phyloP scores from a whole-genome alignment of 345 rosid species.

The Eucalyptus leucophloia region DNA sequence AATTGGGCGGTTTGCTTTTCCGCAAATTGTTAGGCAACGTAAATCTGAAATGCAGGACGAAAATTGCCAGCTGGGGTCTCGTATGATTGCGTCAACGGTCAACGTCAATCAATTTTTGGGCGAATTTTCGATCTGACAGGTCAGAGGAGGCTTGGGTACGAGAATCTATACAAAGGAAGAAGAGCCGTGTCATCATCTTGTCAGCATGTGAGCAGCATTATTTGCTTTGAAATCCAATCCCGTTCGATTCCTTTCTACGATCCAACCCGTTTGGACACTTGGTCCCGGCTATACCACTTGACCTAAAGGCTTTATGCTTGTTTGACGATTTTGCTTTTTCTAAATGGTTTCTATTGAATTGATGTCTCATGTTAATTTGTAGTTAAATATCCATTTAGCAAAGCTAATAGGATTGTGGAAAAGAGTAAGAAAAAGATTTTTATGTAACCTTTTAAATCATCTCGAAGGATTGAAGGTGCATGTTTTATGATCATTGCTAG shows the following conservation, averaged over 20 bases:
- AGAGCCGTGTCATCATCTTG: not conserved
- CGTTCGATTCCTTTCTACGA: not conserved
- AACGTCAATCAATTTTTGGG: not conserved
- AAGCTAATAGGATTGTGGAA: not conserved
- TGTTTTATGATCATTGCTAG: not conserved
- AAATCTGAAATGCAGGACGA: not conserved
- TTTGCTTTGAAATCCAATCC: not conserved
- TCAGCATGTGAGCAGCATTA: not conserved
- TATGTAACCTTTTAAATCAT: too few species aligned
- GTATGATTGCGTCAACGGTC: not conserved
- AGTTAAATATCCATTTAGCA: not conserved
- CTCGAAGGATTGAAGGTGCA: fast-evolving
- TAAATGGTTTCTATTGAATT: not conserved
- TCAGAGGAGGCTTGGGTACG: not conserved
- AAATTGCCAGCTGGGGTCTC: not conserved
- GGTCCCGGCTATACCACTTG: not conserved
- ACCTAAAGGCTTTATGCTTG: not conserved
- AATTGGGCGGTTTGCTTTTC: not conserved
- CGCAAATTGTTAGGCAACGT: not conserved
- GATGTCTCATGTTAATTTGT: not conserved
- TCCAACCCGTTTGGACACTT: not conserved
- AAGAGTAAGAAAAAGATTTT: not conserved
- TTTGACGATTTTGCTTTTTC: not conserved
- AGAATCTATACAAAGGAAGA: not conserved
- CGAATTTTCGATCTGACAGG: not conserved